Conservation (phyloP, 148 eudicot species). For the Spergularia marina region DNA sequence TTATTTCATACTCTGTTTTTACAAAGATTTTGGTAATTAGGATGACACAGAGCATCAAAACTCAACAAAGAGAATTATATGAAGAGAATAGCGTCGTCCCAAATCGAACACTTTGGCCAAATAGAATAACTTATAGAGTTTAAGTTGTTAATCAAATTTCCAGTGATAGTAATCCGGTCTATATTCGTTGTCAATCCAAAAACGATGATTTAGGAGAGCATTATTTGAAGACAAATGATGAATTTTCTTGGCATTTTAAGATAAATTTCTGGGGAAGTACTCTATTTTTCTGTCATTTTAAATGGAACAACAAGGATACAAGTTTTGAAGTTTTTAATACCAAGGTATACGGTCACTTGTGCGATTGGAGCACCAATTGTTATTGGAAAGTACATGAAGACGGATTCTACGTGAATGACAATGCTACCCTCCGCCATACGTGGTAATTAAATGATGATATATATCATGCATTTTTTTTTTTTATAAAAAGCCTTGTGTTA, state of each 20-base stretch:
- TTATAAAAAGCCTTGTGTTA: not conserved
- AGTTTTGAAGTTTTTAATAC: constrained; percentile 8
- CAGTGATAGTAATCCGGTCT: not conserved
- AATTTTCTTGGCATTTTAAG: constrained; percentile 12
- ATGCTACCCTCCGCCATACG: not conserved
- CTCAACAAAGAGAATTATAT: not conserved
- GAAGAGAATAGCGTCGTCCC: too few species aligned
- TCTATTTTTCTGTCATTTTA: constrained; percentile 3
- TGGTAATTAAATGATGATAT: not conserved
- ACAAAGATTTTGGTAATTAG: too few species aligned
- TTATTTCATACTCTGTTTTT: too few species aligned
- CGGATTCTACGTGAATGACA: not conserved
- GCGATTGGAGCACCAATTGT: not conserved
- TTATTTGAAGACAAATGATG: not conserved
- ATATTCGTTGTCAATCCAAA: constrained; percentile 7
- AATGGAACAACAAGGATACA: constrained; percentile 8
- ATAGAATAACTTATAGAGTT: not conserved
- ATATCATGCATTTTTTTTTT: too few species aligned
- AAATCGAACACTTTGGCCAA: too few species aligned
- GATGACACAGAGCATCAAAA: too few species aligned
- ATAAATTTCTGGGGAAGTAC: not conserved
- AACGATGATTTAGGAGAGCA: constrained; percentile 1
- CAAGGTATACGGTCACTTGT: not conserved
- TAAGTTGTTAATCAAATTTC: not conserved
- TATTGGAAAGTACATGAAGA: constrained; percentile 6